phyloP scores from a whole-genome alignment of 495 filamentous ascomycete genomes.

The Hypoxylon fuscum region DNA sequence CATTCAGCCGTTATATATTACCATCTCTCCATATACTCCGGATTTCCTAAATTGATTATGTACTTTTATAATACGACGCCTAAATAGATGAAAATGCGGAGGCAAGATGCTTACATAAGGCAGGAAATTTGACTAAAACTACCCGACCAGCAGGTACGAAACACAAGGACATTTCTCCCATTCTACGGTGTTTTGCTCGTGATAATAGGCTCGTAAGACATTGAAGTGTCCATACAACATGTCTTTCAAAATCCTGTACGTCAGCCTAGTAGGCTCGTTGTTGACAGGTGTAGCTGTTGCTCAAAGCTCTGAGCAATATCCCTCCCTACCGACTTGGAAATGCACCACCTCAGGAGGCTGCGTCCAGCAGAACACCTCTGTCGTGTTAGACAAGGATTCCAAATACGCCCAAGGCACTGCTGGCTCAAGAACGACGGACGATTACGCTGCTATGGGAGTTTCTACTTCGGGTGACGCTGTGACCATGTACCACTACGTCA shows the following conservation, averaged over 20 bases:
- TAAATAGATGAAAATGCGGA: constrained; percentile 42
- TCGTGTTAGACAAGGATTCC: constrained; percentile 52
- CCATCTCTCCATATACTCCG: constrained; percentile 34
- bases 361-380: constrained; percentile 48
- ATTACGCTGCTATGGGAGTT: constrained; percentile 40
- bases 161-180: constrained; percentile 18
- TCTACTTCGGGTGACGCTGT: constrained; percentile 35
- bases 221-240: constrained; percentile 20
- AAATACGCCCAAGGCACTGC: constrained; percentile 32
- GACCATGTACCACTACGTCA: constrained; percentile 41
- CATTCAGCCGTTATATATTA: constrained; percentile 31
- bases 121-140: constrained; percentile 25
- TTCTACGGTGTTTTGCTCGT: constrained; percentile 17
- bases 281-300: constrained; percentile 24
- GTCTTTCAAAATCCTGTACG: constrained; percentile 38
- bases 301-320: constrained; percentile 47
- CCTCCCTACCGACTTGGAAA: constrained; percentile 51
- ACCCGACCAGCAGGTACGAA: constrained; percentile 18
- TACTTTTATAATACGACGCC: constrained; percentile 29
- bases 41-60: constrained; percentile 34
- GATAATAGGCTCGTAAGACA: constrained; percentile 1
- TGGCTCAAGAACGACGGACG: constrained; percentile 32
- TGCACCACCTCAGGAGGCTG: constrained; percentile 51
- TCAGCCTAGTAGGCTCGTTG: constrained; percentile 30
- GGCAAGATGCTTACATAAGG: constrained; percentile 22